These are phyloP conservation scores for Paramecium sonneborni DNA, from an alignment of 73 alveolate species.

Conservation along the genomic window DNA sequence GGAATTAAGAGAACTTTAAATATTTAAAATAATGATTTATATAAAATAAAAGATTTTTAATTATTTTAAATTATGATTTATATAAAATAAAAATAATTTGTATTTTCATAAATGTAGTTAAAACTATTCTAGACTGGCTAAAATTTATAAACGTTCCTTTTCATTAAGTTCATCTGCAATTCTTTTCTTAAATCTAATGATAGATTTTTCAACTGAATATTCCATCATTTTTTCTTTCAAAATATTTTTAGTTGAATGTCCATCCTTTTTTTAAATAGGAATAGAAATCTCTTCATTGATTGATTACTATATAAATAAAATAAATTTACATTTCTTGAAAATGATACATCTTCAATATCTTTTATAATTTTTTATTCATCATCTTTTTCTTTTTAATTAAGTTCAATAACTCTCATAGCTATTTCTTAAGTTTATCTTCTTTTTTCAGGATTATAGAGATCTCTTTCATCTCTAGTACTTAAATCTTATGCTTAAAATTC, in stretches of 20 bases:
- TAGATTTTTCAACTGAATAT: constrained; percentile 35
- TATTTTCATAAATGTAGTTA: background rate
- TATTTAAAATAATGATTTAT: background rate
- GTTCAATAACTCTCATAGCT: constrained; percentile 9
- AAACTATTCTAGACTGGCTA: background rate
- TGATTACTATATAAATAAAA: background rate
- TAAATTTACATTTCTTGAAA: background rate
- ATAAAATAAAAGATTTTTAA: background rate
- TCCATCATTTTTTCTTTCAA: constrained; percentile 38
- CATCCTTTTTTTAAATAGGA: background rate
- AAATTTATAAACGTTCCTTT: background rate
- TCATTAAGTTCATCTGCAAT: constrained; percentile 26
- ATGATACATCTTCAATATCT: background rate
- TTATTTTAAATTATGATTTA: background rate
- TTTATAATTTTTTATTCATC: background rate
- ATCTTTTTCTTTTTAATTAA: background rate
- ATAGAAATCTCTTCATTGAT: background rate
- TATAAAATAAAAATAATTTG: background rate
- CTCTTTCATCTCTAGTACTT: constrained; percentile 49
- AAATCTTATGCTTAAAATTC: constrained; percentile 14
- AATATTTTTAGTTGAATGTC: background rate
- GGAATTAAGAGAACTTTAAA: background rate
- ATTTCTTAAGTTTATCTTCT: constrained; percentile 14
- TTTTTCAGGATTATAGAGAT: constrained; percentile 37
- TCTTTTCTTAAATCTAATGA: constrained; percentile 5